phyloP scores from a whole-genome alignment of 805 yeast genomes.

The Kurtzmaniella cleridarum region DNA sequence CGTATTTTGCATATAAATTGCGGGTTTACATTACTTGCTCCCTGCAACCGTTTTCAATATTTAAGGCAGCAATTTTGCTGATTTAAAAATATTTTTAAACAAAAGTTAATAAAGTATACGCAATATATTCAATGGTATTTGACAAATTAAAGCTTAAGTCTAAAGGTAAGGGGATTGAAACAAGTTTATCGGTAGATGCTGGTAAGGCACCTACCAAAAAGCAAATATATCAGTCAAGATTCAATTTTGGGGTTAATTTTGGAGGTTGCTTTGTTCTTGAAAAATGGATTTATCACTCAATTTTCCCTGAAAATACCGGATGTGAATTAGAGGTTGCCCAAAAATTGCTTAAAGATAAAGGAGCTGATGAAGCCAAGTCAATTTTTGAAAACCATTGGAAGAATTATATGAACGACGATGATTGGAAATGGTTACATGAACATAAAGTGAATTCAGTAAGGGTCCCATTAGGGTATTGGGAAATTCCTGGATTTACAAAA shows the following conservation, averaged over 20 bases:
- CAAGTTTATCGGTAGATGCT: slow-evolving; percentile 22
- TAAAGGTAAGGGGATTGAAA: slow-evolving; percentile 16
- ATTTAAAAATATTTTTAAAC: not conserved
- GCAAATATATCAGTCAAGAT: slow-evolving; percentile 54
- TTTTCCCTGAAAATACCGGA: slow-evolving; percentile 54
- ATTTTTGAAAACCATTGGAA: slow-evolving; percentile 64
- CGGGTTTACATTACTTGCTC: not conserved
- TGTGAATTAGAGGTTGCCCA: slow-evolving; percentile 73
- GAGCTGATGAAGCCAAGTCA: slow-evolving; percentile 48
- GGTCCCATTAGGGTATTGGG: slow-evolving; percentile 92
- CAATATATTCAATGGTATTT: slow-evolving; percentile 15
- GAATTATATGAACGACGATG: slow-evolving; percentile 55
- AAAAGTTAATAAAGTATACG: not conserved
- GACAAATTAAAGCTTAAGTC: slow-evolving; percentile 29
- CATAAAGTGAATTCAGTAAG: slow-evolving; percentile 76
- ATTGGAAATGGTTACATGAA: slow-evolving; percentile 71
- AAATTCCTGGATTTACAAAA: slow-evolving; percentile 53
- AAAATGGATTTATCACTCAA: slow-evolving; percentile 64
- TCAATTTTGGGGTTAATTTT: slow-evolving; percentile 78
- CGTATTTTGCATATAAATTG: not conserved
- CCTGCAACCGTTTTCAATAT: not conserved
- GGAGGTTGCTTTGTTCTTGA: slow-evolving; percentile 81
- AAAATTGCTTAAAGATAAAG: slow-evolving; percentile 41
- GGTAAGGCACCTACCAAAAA: slow-evolving; percentile 30
- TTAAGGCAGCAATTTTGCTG: not conserved